Conservation (phyloP, 2,329 filamentous ascomycete genomes). For the Tolypocladium tundrense region DNA sequence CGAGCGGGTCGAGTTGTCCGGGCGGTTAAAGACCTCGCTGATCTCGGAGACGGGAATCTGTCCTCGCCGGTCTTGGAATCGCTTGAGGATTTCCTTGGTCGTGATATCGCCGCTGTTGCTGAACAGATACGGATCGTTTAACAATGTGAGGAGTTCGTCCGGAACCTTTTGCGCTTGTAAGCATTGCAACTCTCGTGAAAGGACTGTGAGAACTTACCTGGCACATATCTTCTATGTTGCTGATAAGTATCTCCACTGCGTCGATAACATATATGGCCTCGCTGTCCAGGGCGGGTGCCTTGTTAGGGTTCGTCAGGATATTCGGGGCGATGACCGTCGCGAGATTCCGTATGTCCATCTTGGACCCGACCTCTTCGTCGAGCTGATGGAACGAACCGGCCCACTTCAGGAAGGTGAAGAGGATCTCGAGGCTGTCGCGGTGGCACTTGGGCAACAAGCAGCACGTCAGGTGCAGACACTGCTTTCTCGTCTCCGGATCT, state of each 20-base stretch:
- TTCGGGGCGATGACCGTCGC: conserved; percentile 97
- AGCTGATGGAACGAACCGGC: conserved; percentile 94
- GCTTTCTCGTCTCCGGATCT: conserved; percentile 71
- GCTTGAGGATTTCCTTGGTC: conserved; percentile 92
- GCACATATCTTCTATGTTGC: conserved; percentile 92
- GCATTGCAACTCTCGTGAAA: not conserved
- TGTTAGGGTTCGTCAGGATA: conserved; percentile 65
- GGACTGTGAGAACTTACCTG: conserved; percentile 54
- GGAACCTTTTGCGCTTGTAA: conserved; percentile 55
- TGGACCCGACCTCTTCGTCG: conserved; percentile 92
- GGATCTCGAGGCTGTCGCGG: conserved; percentile 85
- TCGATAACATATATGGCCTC: conserved; percentile 92
- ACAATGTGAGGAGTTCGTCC: conserved; percentile 76
- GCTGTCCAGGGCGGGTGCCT: conserved; percentile 60
- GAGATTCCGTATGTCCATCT: conserved; percentile 98
- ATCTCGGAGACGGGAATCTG: conserved; percentile 50
- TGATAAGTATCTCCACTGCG: conserved; percentile 82
- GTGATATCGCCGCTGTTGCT: conserved; percentile 78
- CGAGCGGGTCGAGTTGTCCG: conserved; percentile 45
- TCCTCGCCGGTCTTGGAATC: conserved; percentile 69
- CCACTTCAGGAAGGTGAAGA: conserved; percentile 97
- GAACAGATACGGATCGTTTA: conserved; percentile 76
- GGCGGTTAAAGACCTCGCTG: conserved; percentile 45
- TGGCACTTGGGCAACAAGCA: conserved; percentile 89
- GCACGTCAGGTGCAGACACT: conserved; percentile 81